Evolutionary conservation across 139 green algal genomes (phyloP).

Genomic region (Closterium sp.): DNA sequence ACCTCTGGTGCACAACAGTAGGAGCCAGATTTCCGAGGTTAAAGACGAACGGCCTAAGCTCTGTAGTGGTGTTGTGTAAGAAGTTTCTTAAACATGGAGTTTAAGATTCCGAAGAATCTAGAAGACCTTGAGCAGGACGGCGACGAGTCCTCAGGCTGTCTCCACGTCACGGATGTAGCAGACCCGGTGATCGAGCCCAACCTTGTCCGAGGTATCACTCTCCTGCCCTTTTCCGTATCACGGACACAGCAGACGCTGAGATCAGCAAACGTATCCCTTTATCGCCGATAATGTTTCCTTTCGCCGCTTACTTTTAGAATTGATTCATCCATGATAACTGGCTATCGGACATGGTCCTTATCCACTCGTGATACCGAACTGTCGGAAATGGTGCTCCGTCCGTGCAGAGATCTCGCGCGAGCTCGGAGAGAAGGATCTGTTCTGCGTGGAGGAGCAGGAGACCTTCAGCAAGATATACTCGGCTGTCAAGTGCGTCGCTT

Average conservation of each 20-base stretch:
- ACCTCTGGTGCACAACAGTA: neutral
- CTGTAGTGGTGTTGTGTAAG: neutral
- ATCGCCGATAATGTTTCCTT: too few relatives aligned
- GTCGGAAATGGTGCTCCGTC: neutral
- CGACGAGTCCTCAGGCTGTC: neutral
- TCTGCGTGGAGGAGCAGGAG: conserved; percentile 32
- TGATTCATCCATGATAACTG: too few relatives aligned
- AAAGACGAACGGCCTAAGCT: neutral
- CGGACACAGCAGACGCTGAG: too few relatives aligned
- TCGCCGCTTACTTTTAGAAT: too few relatives aligned
- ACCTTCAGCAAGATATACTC: conserved; percentile 30
- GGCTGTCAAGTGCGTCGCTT: conserved; percentile 9
- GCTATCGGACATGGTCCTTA: too few relatives aligned
- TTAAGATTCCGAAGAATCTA: conserved; percentile 7
- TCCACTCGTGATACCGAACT: too few relatives aligned
- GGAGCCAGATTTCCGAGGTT: neutral
- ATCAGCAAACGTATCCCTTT: too few relatives aligned
- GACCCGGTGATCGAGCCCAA: neutral
- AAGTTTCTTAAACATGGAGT: neutral
- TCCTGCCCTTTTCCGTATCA: too few relatives aligned
- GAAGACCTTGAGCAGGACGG: conserved; percentile 2
- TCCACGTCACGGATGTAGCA: neutral
- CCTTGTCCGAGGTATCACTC: neutral
- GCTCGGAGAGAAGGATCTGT: conserved; percentile 27
- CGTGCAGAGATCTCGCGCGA: conserved; percentile 25